Conservation (phyloP, 805 yeast species). For the Hanseniaspora lindneri region DNA sequence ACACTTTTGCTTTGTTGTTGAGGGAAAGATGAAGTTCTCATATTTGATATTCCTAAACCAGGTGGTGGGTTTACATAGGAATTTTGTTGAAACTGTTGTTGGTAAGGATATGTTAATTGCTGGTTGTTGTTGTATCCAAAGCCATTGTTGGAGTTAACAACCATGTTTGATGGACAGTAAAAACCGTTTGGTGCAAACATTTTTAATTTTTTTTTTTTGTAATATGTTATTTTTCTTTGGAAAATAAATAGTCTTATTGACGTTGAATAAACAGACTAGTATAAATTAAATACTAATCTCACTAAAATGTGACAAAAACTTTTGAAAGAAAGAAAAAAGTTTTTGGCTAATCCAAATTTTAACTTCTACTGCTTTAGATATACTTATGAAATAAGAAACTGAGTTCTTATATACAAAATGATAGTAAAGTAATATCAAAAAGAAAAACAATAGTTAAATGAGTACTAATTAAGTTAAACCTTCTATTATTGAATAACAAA, state of each 20-base stretch:
- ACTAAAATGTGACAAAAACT: background rate
- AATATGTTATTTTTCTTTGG: background rate
- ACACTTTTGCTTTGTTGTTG: conserved; percentile 18
- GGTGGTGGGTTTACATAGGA: conserved; percentile 3
- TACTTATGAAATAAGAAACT: too few species aligned
- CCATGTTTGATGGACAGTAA: conserved; percentile 3
- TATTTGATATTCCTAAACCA: conserved; percentile 2
- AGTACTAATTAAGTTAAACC: background rate
- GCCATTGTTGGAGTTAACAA: background rate
- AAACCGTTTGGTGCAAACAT: conserved; percentile 14
- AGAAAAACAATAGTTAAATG: background rate
- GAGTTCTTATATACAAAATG: too few species aligned
- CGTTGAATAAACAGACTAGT: background rate
- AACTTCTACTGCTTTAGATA: too few species aligned
- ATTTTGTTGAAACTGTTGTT: conserved; percentile 11
- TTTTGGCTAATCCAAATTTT: too few species aligned
- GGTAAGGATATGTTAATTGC: conserved; percentile 8
- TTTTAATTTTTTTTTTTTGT: background rate
- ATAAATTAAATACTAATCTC: background rate
- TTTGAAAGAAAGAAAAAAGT: too few species aligned
- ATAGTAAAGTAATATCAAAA: too few species aligned
- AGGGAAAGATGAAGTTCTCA: conserved; percentile 15
- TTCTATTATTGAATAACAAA: too few species aligned
- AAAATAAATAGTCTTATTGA: background rate
- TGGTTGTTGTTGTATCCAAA: conserved; percentile 1